A percentile compares a stretch with the other conserved stretches of the same genome.
These are phyloP conservation scores for Moesziomyces globuligerus DNA, from an alignment of 1,284 basidiomycete species.

Conservation along the genomic window DNA sequence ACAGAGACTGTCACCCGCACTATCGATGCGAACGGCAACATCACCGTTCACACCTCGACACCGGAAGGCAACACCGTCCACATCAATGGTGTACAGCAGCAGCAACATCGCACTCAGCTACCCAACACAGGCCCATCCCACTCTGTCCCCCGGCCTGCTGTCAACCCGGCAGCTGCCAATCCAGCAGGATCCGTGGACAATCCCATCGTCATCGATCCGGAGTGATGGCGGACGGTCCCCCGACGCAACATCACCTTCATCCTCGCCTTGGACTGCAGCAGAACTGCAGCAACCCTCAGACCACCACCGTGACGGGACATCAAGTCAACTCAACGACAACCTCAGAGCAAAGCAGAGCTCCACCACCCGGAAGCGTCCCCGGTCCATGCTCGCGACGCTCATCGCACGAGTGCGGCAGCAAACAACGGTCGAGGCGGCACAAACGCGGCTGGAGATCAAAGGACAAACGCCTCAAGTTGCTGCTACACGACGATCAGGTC, in stretches of 20 bases:
- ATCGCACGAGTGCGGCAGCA: no score
- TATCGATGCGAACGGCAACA: slow-evolving; percentile 55
- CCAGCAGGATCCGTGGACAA: slow-evolving; percentile 15
- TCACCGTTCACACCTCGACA: slow-evolving; percentile 52
- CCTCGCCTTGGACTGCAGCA: no score
- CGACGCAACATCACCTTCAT: neutral
- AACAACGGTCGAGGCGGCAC: no score
- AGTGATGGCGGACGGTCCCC: neutral
- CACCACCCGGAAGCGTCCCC: no score
- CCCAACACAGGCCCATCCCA: slow-evolving; percentile 1
- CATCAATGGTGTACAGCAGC: slow-evolving; percentile 56
- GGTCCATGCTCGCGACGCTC: no score
- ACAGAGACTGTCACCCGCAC: slow-evolving; percentile 55
- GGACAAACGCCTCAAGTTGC: neutral
- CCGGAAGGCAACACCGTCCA: slow-evolving; percentile 55
- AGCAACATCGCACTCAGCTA: slow-evolving; percentile 36
- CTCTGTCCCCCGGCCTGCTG: slow-evolving; percentile 4
- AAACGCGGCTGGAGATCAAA: neutral
- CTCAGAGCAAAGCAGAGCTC: no score
- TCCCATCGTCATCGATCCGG: slow-evolving; percentile 36
- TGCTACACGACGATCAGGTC: slow-evolving; percentile 3
- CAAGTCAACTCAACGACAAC: no score
- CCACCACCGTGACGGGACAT: no score
- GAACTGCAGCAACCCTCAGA: no score
- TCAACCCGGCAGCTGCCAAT: neutral